These are phyloP conservation scores for Globisporangium heterothallicum DNA, from an alignment of 352 stramenopile genomes.

Conservation along the genomic window DNA sequence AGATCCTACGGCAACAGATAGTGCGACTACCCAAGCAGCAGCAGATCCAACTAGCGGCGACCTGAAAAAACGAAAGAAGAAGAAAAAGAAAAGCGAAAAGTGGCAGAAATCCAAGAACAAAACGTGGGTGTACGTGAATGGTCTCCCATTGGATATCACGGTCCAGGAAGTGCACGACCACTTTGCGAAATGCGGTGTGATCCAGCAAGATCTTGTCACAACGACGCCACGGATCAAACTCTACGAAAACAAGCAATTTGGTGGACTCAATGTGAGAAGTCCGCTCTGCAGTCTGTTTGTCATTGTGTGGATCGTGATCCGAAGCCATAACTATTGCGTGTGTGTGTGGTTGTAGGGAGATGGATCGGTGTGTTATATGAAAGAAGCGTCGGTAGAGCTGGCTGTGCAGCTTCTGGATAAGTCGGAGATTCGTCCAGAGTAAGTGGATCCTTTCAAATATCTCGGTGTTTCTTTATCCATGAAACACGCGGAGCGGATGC, in stretches of 20 bases:
- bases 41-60: constrained; percentile 3
- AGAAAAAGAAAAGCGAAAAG: constrained; percentile 78
- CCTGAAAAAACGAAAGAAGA: constrained; percentile 63
- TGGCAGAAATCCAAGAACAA: constrained; percentile 83
- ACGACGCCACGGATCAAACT: constrained; percentile 95
- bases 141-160: constrained; percentile 90
- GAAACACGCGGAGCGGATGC: no score
- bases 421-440: constrained; percentile 77
- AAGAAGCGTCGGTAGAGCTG: constrained; percentile 92
- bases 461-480: constrained; percentile 2
- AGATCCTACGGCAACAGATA: no score
- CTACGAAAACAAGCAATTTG: constrained; percentile 87
- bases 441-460: constrained; percentile 17
- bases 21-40: no score
- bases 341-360: constrained; percentile 65
- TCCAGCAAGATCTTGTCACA: constrained; percentile 92
- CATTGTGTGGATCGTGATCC: no score
- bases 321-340: no score
- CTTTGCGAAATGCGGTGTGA: constrained; percentile 93
- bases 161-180: constrained; percentile 90
- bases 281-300: neutral
- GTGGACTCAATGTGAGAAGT: constrained; percentile 80
- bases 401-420: constrained; percentile 93
- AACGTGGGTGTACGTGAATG: constrained; percentile 96
- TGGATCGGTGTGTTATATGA: constrained; percentile 94